Conservation (phyloP, 2,329 filamentous ascomycete species). For the Plenodomus tracheiphilus region DNA sequence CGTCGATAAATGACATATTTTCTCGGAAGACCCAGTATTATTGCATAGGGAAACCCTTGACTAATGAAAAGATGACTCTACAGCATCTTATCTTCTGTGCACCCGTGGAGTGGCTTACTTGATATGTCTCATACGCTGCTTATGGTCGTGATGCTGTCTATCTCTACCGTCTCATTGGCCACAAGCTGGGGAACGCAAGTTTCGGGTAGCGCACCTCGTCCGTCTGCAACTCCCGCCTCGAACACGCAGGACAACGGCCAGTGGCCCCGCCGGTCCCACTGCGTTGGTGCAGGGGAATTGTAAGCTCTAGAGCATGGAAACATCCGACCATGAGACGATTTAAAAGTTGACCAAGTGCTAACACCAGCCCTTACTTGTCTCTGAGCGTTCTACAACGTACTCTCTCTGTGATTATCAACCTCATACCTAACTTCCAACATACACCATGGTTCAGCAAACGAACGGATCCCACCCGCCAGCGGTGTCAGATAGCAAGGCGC, state of each 20-base stretch:
- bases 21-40: background rate
- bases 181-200: background rate
- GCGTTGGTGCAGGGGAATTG: background rate
- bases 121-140: background rate
- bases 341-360: background rate
- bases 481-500: conserved; percentile 18
- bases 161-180: background rate
- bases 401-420: background rate
- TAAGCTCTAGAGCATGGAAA: conserved; percentile 3
- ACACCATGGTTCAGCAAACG: background rate
- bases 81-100: no score
- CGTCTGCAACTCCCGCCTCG: conserved; percentile 20
- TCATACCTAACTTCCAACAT: background rate
- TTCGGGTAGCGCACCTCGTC: conserved; percentile 26
- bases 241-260: conserved; percentile 5
- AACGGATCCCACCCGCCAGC: conserved; percentile 16
- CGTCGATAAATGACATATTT: background rate
- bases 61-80: no score
- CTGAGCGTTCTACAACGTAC: background rate
- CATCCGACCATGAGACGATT: background rate
- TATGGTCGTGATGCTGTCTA: background rate
- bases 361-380: background rate
- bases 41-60: background rate
- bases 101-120: no score
- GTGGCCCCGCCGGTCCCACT: conserved; percentile 13